Conservation (phyloP, 768 basidiomycete genomes). For the Phaffia australis region DNA sequence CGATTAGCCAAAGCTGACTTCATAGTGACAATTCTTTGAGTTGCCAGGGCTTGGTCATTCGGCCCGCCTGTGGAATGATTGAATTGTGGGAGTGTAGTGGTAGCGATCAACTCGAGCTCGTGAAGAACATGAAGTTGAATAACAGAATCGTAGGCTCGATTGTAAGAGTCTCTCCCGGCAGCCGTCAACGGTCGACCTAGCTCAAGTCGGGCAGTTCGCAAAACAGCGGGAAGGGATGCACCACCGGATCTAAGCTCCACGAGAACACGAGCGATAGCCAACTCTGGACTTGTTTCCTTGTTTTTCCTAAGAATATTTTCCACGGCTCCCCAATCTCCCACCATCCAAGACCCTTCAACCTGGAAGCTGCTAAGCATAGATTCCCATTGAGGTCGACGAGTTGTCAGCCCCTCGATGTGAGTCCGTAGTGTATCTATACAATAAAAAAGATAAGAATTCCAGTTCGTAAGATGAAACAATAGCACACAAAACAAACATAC, state of each 20-base stretch:
- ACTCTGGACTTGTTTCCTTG: constrained; percentile 45
- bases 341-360: constrained; percentile 90
- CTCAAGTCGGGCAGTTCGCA: constrained; percentile 54
- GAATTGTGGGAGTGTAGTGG: neutral
- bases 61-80: neutral
- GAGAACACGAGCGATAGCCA: constrained; percentile 66
- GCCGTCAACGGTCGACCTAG: constrained; percentile 73
- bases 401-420: constrained; percentile 72
- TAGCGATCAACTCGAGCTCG: constrained; percentile 52
- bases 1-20: constrained; percentile 51
- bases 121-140: constrained; percentile 74
- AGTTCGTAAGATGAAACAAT: neutral
- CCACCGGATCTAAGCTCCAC: constrained; percentile 62
- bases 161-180: constrained; percentile 69
- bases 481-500: constrained; percentile 43
- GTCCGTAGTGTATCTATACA: constrained; percentile 79
- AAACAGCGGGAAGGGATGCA: constrained; percentile 42
- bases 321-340: constrained; percentile 83
- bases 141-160: constrained; percentile 73
- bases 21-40: constrained; percentile 32
- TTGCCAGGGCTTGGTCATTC: constrained; percentile 2
- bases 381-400: constrained; percentile 75
- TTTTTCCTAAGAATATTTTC: constrained; percentile 45
- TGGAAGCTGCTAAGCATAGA: constrained; percentile 65
- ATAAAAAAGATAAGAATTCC: neutral